Evolutionary conservation across 768 basidiomycete species (phyloP), one percentile per base, ranked within the genome.

Genomic region (Lactifluus piperatus): DNA sequence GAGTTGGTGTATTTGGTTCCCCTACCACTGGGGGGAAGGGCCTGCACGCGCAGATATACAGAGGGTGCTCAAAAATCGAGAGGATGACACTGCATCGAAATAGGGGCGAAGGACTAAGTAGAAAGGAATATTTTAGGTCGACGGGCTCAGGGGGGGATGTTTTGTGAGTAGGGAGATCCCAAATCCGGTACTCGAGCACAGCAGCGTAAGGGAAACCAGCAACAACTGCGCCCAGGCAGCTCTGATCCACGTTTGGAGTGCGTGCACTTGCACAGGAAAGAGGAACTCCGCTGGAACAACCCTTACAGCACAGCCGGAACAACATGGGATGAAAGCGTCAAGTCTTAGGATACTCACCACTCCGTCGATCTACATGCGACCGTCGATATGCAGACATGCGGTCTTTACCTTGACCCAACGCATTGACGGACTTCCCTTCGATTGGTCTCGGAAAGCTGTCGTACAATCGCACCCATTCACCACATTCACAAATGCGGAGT

Each of bases 241-340:
- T 6, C 29, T 61, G 54, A 61, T 56, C 54, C 60, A 61, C 55
- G 60, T 34, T 56, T 47, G 5, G 36, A 51, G 44, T 51, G 60
- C 60, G 10, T 46, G 60, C 36, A 1, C 45, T 16, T 51, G 44
- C 54, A 56, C 54, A 30, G 54, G 49, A 44, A 10, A 39, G 27
- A 11, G 37, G 34, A 29, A 20, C 36, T 27, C 37, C 37, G 47
- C 27, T 27, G 39, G 39, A 18, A 41, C 26, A 37, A 26, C 9
- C 27, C 43, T 50, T 41, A 37, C 43, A 51, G 50, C 43, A 61
- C 54, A 51, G 54, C 59, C 49, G 10, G 32, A 26, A 53, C 48
- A 55, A 16, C 58, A 50, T 51, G 43, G 22, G 13, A 24, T 13
- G 43, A 44, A 11, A 44, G 22, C 22, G 22, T 44, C 46, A 27